Conservation (phyloP, 371 early-diverging fungal genomes). For the Syncephalastrum sp. region DNA sequence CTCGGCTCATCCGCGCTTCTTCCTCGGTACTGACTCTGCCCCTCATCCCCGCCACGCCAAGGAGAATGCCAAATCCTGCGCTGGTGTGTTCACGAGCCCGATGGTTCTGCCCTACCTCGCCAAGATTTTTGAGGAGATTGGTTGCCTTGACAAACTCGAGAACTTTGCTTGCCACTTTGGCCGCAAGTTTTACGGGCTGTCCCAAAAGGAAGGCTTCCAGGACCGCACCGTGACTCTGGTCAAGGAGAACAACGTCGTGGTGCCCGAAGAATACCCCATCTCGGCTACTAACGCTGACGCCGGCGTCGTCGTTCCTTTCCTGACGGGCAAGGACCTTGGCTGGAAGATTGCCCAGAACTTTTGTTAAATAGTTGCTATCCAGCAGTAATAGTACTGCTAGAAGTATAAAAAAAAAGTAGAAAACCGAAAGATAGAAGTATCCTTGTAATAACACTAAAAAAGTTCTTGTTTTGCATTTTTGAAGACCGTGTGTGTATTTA, state of each 20-base stretch:
- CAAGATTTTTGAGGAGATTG: constrained; percentile 85
- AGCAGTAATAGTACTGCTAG: not conserved
- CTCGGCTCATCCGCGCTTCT: constrained; percentile 91
- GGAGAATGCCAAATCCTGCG: constrained; percentile 79
- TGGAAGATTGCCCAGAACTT: constrained; percentile 66
- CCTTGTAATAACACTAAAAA: not conserved
- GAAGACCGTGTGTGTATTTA: constrained; percentile 18
- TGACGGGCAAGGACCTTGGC: constrained; percentile 71
- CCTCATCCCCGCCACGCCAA: constrained; percentile 91
- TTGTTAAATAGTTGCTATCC: constrained; percentile 16
- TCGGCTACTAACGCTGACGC: constrained; percentile 52
- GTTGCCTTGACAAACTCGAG: constrained; percentile 74
- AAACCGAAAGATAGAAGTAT: constrained; percentile 1
- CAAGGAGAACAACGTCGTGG: constrained; percentile 44
- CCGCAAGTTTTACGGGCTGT: constrained; percentile 77
- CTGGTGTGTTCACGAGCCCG: constrained; percentile 94
- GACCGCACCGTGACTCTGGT: constrained; percentile 55
- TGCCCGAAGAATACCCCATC: constrained; percentile 57
- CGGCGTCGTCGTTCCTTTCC: constrained; percentile 84
- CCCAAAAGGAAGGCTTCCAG: constrained; percentile 52
- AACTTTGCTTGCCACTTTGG: constrained; percentile 87
- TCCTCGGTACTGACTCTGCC: constrained; percentile 96
- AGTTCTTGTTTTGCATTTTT: constrained; percentile 3
- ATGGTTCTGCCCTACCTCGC: constrained; percentile 84
- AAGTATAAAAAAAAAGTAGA: constrained; percentile 2